These are phyloP conservation scores for Malassezia equina DNA, from an alignment of 1,284 basidiomycete species.

Conservation along the genomic window DNA sequence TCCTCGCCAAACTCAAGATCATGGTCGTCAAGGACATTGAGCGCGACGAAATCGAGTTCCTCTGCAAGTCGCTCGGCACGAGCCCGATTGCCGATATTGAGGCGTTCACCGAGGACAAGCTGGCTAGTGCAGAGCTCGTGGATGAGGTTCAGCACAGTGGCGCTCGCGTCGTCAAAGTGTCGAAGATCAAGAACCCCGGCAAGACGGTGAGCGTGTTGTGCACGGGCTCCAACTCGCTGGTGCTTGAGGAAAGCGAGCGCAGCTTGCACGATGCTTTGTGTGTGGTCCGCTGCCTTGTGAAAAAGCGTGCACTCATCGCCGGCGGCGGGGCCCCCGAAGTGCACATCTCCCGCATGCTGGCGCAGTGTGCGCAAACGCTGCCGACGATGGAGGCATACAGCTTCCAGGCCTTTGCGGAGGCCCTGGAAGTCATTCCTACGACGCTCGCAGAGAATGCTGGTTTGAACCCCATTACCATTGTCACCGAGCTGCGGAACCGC, in stretches of 20 bases:
- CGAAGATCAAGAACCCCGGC: conserved; percentile 88
- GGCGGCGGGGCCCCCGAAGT: conserved; percentile 98
- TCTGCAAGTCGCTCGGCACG: conserved; percentile 85
- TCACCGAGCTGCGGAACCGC: conserved; percentile 91
- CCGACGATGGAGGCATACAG: conserved; percentile 99
- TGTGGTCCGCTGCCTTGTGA: conserved; percentile 93
- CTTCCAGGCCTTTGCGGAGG: conserved; percentile 95
- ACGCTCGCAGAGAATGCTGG: conserved; percentile 98
- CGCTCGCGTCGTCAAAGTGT: conserved; percentile 85
- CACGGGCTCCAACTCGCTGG: conserved; percentile 84
- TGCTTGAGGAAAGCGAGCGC: conserved; percentile 93
- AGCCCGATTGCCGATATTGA: conserved; percentile 97
- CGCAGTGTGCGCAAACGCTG: conserved; percentile 82
- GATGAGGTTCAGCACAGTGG: conserved; percentile 79
- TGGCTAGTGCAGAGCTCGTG: conserved; percentile 88
- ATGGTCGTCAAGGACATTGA: conserved; percentile 96
- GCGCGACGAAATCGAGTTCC: conserved; percentile 95
- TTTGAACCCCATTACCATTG: conserved; percentile 92
- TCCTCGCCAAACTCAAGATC: conserved; percentile 95
- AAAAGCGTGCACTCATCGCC: conserved; percentile 93
- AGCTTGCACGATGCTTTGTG: conserved; percentile 96
- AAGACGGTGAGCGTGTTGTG: conserved; percentile 91
- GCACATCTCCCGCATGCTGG: conserved; percentile 84
- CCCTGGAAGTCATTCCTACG: conserved; percentile 92
- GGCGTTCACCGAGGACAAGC: conserved; percentile 95